A percentile compares a stretch with the other conserved stretches of the same genome.
These are phyloP conservation scores for Paulownia fortunei DNA, from an alignment of 257 asterid species.

Conservation along the genomic window DNA sequence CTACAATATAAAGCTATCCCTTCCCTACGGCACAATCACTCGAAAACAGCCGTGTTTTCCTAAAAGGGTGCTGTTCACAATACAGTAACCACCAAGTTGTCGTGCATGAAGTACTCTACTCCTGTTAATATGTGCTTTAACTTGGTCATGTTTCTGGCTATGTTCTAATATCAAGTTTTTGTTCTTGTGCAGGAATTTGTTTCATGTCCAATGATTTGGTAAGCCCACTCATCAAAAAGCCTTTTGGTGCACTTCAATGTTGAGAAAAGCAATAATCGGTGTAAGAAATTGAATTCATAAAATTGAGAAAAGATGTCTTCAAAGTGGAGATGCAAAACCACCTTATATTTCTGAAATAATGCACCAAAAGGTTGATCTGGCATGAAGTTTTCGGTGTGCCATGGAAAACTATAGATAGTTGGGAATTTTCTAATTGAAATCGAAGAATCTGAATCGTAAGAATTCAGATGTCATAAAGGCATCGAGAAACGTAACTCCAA, in stretches of 20 bases:
- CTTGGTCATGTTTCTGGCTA: not conserved
- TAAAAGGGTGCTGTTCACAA: not conserved
- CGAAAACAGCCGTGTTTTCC: not conserved
- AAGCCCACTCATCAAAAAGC: conserved; percentile 40
- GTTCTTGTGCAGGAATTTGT: conserved; percentile 78
- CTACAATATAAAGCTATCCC: not conserved
- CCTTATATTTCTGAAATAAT: conserved; percentile 1
- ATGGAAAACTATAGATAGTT: conserved; percentile 11
- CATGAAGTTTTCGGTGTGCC: not conserved
- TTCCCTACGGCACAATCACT: not conserved
- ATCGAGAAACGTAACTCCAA: not conserved
- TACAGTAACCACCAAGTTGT: not conserved
- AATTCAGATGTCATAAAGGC: not conserved
- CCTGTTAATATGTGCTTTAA: not conserved
- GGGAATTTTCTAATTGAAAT: not conserved
- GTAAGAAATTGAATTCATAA: conserved; percentile 16
- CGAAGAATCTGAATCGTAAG: not conserved
- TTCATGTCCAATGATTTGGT: conserved; percentile 98
- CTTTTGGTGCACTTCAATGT: conserved; percentile 9
- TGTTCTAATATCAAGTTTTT: conserved; percentile 22
- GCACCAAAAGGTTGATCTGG: no score
- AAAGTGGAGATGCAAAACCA: conserved; percentile 9
- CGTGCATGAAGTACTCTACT: not conserved
- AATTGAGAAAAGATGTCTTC: not conserved
- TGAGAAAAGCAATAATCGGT: not conserved